Conservation (phyloP, 352 stramenopile species). For the Phytopythium oedochilum region DNA sequence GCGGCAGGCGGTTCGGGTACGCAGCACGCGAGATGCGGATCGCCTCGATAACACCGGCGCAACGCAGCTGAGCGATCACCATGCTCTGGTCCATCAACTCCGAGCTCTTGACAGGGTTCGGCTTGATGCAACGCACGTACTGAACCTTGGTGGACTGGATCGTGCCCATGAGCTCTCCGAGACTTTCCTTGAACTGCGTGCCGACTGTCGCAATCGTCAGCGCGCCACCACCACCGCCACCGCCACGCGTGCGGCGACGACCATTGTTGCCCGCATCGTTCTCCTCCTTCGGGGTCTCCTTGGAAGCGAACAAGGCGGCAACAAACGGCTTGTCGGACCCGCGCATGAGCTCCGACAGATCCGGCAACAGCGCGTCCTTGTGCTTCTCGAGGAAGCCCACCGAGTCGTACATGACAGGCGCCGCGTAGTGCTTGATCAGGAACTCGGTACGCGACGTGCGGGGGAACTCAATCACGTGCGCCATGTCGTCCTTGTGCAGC, state of each 20-base stretch:
- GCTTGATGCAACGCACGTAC: slow-evolving; percentile 99
- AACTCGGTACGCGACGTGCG: slow-evolving; percentile 83
- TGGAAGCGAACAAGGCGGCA: slow-evolving; percentile 41
- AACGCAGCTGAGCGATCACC: slow-evolving; percentile 95
- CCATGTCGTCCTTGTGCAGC: slow-evolving; percentile 71
- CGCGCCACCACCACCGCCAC: slow-evolving; percentile 37
- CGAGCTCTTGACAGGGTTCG: slow-evolving; percentile 94
- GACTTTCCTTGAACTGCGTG: slow-evolving; percentile 87
- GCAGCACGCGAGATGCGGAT: slow-evolving; percentile 97
- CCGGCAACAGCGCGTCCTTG: slow-evolving; percentile 91
- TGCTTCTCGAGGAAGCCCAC: slow-evolving; percentile 95
- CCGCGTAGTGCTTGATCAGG: slow-evolving; percentile 93
- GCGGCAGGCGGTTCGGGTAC: slow-evolving; percentile 96
- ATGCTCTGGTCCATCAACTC: slow-evolving; percentile 86
- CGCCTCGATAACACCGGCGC: slow-evolving; percentile 98
- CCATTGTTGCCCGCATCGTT: slow-evolving; percentile 10
- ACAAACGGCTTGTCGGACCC: slow-evolving; percentile 62
- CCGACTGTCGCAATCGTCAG: slow-evolving; percentile 60
- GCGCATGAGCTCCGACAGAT: slow-evolving; percentile 86
- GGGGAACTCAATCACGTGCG: slow-evolving; percentile 75
- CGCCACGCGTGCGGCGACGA: slow-evolving; percentile 8
- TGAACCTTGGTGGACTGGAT: slow-evolving; percentile 95
- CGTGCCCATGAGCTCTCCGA: slow-evolving; percentile 91
- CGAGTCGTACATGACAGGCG: slow-evolving; percentile 89
- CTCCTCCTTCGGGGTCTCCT: slow-evolving; percentile 19